A percentile compares a stretch with the other conserved stretches of the same genome.
These are phyloP conservation scores for Pseudisothecium myosuroides DNA, from an alignment of 225 moss, liverwort and hornwort species.

Conservation along the genomic window DNA sequence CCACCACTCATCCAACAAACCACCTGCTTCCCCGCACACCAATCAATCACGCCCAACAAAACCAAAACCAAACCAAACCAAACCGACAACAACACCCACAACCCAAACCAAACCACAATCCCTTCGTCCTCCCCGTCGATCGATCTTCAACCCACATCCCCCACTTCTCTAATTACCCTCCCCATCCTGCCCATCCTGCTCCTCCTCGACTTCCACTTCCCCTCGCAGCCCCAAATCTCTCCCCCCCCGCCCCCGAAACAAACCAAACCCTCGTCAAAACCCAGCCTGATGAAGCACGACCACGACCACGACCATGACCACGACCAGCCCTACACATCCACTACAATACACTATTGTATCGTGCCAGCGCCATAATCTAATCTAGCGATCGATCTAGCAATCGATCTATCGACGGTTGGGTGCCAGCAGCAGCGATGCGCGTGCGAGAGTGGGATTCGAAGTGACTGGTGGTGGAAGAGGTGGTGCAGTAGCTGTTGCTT, in stretches of 20 bases:
- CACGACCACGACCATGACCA: background rate
- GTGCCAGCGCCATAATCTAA: background rate
- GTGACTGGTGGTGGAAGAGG: background rate
- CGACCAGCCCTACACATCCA: background rate
- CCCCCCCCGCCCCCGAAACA: background rate
- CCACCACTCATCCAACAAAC: background rate
- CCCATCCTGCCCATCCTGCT: constrained; percentile 7
- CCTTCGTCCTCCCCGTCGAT: background rate
- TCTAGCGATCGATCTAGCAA: background rate
- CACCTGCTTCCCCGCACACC: background rate
- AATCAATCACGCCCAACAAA: background rate
- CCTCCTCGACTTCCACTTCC: background rate
- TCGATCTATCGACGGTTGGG: background rate
- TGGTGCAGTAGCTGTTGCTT: background rate
- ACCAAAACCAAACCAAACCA: background rate
- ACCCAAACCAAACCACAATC: background rate
- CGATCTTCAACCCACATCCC: constrained; percentile 27
- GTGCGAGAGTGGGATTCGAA: constrained; percentile 9
- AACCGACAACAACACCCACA: background rate
- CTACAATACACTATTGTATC: background rate
- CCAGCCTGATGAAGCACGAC: background rate
- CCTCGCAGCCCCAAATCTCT: background rate
- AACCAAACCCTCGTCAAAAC: background rate
- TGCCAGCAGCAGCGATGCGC: background rate
- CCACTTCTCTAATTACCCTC: constrained; percentile 9